Base-by-base conservation (phyloP, 164 flowering plant genomes). In the Vitis riparia region DNA sequence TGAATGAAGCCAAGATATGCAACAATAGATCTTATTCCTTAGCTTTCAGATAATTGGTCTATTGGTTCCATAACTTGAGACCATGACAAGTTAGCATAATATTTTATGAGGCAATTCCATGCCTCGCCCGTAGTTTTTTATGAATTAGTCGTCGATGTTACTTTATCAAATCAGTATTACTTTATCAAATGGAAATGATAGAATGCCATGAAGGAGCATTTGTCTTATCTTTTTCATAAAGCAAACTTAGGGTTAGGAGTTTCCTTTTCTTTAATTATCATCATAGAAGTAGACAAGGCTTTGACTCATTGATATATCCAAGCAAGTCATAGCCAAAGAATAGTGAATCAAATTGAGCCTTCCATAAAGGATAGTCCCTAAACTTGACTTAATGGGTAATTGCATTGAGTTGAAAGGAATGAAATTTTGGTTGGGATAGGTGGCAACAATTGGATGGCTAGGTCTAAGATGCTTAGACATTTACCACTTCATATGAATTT, bases 311-410 rank as follows among this genome's bases (percentile, higher is more conserved):
- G 11, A 66, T 32, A 29, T 23, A 66, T 12, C 57, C 49, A 8
- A 23, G 48, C 16, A 66, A 3, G 12, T 52, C 23, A 5, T 66
- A 66, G 48, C 59, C 59, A 51, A 66, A 12, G 11, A 52, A 23
- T 11, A 55, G 8, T 11, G 68, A 5, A 23, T 66, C 59, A 51
- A 66, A 14, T 13, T 66, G 17, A 14, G 49, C 19, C 7, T 66
- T 66, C 68, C 59, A 53, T 19, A 59, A 66, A 3, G 47, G 59
- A 53, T 66, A 66, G 49, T 66, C 53, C 4, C 5, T 3, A 23
- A 12, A 13, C 37, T 51, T 27, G 30, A 32, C 19, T 66, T 66
- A 17, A 44, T 29, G 17, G 52, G 51, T 3, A 48, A 17, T n/a
- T 62, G 65, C 1, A 52, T 44, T 5, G 52, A 62, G 65, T 8